Conservation (phyloP, 495 filamentous ascomycete genomes). For the Tuber indicum region DNA sequence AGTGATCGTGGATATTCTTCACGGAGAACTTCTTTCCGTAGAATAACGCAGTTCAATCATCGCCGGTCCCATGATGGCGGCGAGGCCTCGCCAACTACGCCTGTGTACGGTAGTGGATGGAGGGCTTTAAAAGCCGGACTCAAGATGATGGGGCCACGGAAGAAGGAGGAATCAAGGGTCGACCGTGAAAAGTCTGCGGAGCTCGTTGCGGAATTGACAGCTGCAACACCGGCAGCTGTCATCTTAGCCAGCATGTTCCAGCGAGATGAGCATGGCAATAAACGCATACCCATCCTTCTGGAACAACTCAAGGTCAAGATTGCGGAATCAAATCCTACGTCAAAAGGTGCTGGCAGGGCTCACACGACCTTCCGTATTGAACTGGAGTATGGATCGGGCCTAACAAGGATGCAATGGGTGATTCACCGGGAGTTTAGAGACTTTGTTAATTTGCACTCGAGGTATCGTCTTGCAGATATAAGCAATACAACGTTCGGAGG, state of each 20-base stretch:
- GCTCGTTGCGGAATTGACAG: slow-evolving; percentile 87
- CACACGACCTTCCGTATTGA: slow-evolving; percentile 87
- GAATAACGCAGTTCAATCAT: slow-evolving; percentile 31
- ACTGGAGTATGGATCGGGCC: slow-evolving; percentile 90
- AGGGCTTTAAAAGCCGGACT: slow-evolving; percentile 75
- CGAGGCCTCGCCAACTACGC: slow-evolving; percentile 57
- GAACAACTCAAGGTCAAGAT: slow-evolving; percentile 91
- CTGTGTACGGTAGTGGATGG: slow-evolving; percentile 63
- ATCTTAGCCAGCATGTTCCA: slow-evolving; percentile 97
- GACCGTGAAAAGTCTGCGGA: slow-evolving; percentile 95
- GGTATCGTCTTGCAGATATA: slow-evolving; percentile 76
- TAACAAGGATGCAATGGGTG: slow-evolving; percentile 95
- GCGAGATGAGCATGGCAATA: slow-evolving; percentile 91
- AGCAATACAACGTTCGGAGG: slow-evolving; percentile 55
- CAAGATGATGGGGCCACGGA: slow-evolving; percentile 68
- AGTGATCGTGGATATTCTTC: slow-evolving; percentile 22
- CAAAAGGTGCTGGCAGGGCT: slow-evolving; percentile 25
- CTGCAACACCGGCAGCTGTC: slow-evolving; percentile 81
- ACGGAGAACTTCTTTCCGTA: slow-evolving; percentile 28
- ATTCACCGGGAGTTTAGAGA: slow-evolving; percentile 80
- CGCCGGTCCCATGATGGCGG: slow-evolving; percentile 26
- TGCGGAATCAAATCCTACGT: slow-evolving; percentile 56
- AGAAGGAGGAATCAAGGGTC: slow-evolving; percentile 71
- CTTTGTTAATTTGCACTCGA: slow-evolving; percentile 84
- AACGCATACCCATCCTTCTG: slow-evolving; percentile 83